Evolutionary conservation across 352 stramenopile species (phyloP), one percentile per base, ranked within the genome.

Genomic region (Globisporangium cystogenes): DNA sequence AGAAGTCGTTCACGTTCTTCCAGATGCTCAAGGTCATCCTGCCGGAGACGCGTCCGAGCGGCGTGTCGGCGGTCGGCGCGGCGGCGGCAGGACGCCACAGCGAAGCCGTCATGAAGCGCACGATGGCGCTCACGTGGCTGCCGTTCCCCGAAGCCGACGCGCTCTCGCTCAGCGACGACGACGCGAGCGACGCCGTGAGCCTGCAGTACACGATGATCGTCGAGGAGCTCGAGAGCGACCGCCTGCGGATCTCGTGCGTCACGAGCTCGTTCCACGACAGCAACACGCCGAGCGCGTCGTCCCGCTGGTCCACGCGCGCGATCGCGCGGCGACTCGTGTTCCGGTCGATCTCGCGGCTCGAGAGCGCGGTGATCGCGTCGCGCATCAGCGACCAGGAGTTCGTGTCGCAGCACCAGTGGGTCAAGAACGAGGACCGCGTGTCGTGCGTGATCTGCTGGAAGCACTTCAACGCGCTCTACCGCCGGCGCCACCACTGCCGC

Each of bases 401-500:
- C 10, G 53, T 83, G 3, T 55, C 64, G 4, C 76, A 61, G 12
- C 67, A 84, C 33, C 62, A 86, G 44, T 88, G 77, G 77, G 67
- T 88, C 7, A 73, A 76, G 43, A 84, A 88, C 51, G 63, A 86
- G 36, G 75, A 85, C 18, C 74, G 77, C 16, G 43, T 53, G 15
- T 48, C 57, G 23, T 88, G 77, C 47, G 72, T 86, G 23, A 74
- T 85, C 29, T 88, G 77, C 59, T 82, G 73, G 72, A 86, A 88
- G 59, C 54, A 59, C 1, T 88, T 88, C 47, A 74, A 84, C 47
- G 53, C 69, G 42, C 45, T 86, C 29, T 81, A 76, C 29, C 72
- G 75, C 0, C 64, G 77, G 3, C 72, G 77, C 7, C 77, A 88
- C 57, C 77, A 88, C 48, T 88, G 77, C 53, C 74, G 77, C 3